A percentile compares a stretch with the other conserved stretches of the same genome.
phyloP scores from a whole-genome alignment of 2,329 filamentous ascomycete species.

The Calonectria crousiana region DNA sequence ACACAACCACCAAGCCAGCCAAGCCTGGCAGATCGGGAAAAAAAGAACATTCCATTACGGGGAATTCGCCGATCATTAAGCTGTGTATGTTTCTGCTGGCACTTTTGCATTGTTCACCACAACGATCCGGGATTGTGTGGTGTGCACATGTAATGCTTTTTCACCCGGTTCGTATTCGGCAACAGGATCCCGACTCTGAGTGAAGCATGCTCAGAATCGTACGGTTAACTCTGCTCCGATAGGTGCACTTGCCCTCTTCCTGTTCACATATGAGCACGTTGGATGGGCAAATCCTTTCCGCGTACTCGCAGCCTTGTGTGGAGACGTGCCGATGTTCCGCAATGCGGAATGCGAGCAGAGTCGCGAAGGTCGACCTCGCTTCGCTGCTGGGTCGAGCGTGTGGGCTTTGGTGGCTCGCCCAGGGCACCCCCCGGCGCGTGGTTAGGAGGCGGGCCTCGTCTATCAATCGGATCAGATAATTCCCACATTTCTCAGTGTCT shows the following conservation, averaged over 20 bases:
- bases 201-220: not conserved
- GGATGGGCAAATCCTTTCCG: not conserved
- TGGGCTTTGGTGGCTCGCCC: too few relatives aligned
- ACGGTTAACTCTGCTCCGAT: not conserved
- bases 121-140: not conserved
- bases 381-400: not conserved
- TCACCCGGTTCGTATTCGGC: not conserved
- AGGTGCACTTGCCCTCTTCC: not conserved
- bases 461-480: slow-evolving; percentile 23
- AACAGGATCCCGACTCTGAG: not conserved
- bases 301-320: not conserved
- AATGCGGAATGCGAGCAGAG: not conserved
- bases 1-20: not conserved
- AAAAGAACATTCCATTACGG: not conserved
- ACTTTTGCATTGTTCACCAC: not conserved
- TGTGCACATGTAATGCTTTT: not conserved
- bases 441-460: not conserved
- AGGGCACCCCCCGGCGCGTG: not conserved
- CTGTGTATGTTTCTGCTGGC: not conserved
- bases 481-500: not conserved
- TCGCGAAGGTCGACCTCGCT: not conserved
- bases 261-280: not conserved
- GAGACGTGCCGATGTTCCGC: not conserved
- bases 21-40: not conserved
- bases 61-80: not conserved